Evolutionary conservation across 202 grass and related monocot species (phyloP).

Genomic region (Zizania palustris): DNA sequence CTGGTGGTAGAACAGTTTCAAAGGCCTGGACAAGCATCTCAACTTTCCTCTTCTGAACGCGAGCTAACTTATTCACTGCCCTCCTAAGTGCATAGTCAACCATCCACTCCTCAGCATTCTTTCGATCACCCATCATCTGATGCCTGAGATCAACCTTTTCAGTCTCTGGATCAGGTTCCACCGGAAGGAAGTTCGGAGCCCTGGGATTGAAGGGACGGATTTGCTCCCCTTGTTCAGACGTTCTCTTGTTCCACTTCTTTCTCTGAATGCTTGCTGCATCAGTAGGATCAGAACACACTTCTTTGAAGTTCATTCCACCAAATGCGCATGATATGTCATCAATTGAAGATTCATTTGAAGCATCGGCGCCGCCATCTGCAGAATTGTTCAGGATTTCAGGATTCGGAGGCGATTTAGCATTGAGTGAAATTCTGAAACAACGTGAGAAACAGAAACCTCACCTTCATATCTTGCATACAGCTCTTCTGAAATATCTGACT

Average conservation of each 20-base stretch:
- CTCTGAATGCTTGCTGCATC: constrained; percentile 40
- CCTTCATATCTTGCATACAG: constrained; percentile 13
- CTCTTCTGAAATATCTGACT: constrained; percentile 48
- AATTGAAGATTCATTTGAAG: constrained; percentile 38
- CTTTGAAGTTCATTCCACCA: constrained; percentile 45
- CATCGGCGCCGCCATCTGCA: constrained; percentile 2
- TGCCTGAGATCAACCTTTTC: constrained; percentile 86
- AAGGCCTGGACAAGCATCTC: constrained; percentile 82
- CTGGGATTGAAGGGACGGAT: constrained; percentile 62
- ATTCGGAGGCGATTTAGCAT: not conserved
- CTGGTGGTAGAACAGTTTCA: constrained; percentile 56
- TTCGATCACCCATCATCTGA: constrained; percentile 59
- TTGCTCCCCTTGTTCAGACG: constrained; percentile 33
- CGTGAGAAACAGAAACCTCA: constrained; percentile 35
- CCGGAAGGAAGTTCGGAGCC: constrained; percentile 61
- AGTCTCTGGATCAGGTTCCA: constrained; percentile 49
- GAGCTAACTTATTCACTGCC: constrained; percentile 62
- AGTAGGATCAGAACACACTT: constrained; percentile 36
- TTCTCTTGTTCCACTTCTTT: constrained; percentile 43
- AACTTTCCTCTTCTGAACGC: constrained; percentile 72
- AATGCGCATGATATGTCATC: constrained; percentile 54
- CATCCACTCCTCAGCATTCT: constrained; percentile 81
- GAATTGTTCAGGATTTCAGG: constrained; percentile 7
- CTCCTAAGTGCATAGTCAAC: constrained; percentile 78
- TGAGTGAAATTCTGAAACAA: not conserved